Base-by-base conservation (phyloP, 805 yeast species). In the Millerozyma miso region DNA sequence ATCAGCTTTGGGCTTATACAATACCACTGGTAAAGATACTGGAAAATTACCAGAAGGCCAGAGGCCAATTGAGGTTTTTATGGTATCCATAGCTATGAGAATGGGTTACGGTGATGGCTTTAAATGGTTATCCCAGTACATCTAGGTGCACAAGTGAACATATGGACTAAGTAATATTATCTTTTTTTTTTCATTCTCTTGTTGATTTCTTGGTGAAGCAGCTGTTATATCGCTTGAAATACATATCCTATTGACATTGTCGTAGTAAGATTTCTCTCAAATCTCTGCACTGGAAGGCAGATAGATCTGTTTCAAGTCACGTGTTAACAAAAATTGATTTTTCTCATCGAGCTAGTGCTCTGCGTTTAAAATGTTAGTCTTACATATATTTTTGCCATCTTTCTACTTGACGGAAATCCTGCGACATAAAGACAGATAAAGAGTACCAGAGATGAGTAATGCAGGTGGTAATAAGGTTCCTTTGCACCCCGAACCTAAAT, bases 71-170 rank as follows among this genome's bases (percentile, higher is more conserved):
- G 99, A 93, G 73, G 81, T 93, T 37, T 93, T 81, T 69, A 93
- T 93, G 98, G 91, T 96, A 69, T 88, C 97, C 19, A 96, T 93
- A 52, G 97, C 90, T 43, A 86, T 90, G 96, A 88, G 98, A 79
- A 90, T 88, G 68, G 99, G 99, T 58, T 93, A 93, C 68, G 95
- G 96, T 47, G 98, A 93, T 58, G 99, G 96, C 50, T 89, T 93
- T 80, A 86, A 88, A 78, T 93, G 97, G 98, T 80, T 93, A 61
- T 88, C 97, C 48, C 96, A 93, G 73, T 91, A 86, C 70, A 91
- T 91, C 57, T 91, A 77, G 62, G 38, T 19, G 29, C 29, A 10
- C 29, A 6, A 10, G 10, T 23, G 29, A 23, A 23, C 29, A 23
- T 23, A 23, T 7, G 29, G 10, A 10, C 29, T 10, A n/a, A 23